phyloP scores from a whole-genome alignment of 1,139 yeast genomes.

The Yamadazyma sp. region DNA sequence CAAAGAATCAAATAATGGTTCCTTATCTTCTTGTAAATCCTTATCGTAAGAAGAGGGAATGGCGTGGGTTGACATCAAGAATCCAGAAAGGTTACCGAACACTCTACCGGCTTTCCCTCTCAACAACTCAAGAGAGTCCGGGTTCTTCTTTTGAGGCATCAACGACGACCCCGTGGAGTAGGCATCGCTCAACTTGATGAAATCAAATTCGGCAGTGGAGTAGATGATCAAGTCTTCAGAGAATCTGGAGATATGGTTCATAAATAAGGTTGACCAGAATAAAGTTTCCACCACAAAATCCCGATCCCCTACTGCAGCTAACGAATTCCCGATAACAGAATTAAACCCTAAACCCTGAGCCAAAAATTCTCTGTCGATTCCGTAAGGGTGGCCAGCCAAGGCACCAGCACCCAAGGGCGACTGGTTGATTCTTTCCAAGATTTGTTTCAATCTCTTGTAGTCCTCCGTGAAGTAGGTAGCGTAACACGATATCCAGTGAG shows the following conservation, averaged over 20 bases:
- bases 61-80: constrained; percentile 92
- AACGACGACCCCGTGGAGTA: constrained; percentile 97
- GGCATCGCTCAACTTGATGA: constrained; percentile 90
- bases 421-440: constrained; percentile 77
- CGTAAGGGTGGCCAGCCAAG: constrained; percentile 97
- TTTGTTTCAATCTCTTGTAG: constrained; percentile 77
- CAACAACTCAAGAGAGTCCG: constrained; percentile 90
- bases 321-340: constrained; percentile 89
- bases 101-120: constrained; percentile 98
- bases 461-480: constrained; percentile 95
- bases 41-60: constrained; percentile 97
- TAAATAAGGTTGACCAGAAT: constrained; percentile 94
- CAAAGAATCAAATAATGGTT: constrained; percentile 89
- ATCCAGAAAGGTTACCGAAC: constrained; percentile 92
- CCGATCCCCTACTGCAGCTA: constrained; percentile 94
- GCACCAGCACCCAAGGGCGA: constrained; percentile 98
- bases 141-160: constrained; percentile 99
- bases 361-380: constrained; percentile 88
- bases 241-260: constrained; percentile 92
- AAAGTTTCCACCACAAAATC: constrained; percentile 96
- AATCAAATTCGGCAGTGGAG: constrained; percentile 97
- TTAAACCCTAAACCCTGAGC: constrained; percentile 77
- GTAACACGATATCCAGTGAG: constrained; percentile 93
- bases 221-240: constrained; percentile 94
- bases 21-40: constrained; percentile 99